A percentile compares a stretch with the other conserved stretches of the same genome.
Conservation (phyloP, 2,329 filamentous ascomycete species). For the Geoglossum cookeanum region DNA sequence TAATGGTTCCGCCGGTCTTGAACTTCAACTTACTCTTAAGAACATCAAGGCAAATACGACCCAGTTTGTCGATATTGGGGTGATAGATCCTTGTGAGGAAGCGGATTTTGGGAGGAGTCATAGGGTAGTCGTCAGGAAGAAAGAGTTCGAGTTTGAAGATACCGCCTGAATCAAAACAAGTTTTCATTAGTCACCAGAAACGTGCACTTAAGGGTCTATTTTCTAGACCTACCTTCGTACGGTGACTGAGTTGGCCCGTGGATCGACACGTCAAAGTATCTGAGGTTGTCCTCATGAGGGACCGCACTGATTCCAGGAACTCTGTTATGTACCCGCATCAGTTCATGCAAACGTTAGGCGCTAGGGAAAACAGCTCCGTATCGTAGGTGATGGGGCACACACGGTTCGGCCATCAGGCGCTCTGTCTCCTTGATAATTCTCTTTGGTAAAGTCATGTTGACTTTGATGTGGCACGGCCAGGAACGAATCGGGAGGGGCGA, state of each 20-base stretch:
- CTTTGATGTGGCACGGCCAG: slow-evolving; percentile 1
- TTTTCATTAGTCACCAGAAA: neutral
- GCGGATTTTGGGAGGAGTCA: slow-evolving; percentile 96
- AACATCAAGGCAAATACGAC: slow-evolving; percentile 91
- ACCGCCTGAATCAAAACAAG: slow-evolving; percentile 33
- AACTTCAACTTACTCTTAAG: slow-evolving; percentile 58
- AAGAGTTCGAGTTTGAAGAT: slow-evolving; percentile 96
- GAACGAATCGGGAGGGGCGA: neutral
- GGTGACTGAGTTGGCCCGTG: slow-evolving; percentile 82
- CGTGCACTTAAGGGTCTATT: neutral
- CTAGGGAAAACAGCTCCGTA: neutral
- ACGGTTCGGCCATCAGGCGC: slow-evolving; percentile 91
- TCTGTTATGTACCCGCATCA: slow-evolving; percentile 26
- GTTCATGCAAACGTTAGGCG: slow-evolving; percentile 8
- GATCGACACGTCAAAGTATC: slow-evolving; percentile 97
- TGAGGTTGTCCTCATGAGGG: slow-evolving; percentile 90
- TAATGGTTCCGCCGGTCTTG: neutral
- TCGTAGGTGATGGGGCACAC: slow-evolving; percentile 22
- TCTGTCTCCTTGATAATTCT: slow-evolving; percentile 98
- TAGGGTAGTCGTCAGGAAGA: slow-evolving; percentile 94
- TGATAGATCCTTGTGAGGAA: slow-evolving; percentile 99
- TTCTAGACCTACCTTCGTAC: slow-evolving; percentile 55
- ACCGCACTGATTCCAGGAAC: slow-evolving; percentile 91
- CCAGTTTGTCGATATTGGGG: slow-evolving; percentile 94
- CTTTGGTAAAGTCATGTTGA: slow-evolving; percentile 61